These are phyloP conservation scores for Dendrobium catenatum DNA, from an alignment of 106 monocot genomes.

Conservation along the genomic window DNA sequence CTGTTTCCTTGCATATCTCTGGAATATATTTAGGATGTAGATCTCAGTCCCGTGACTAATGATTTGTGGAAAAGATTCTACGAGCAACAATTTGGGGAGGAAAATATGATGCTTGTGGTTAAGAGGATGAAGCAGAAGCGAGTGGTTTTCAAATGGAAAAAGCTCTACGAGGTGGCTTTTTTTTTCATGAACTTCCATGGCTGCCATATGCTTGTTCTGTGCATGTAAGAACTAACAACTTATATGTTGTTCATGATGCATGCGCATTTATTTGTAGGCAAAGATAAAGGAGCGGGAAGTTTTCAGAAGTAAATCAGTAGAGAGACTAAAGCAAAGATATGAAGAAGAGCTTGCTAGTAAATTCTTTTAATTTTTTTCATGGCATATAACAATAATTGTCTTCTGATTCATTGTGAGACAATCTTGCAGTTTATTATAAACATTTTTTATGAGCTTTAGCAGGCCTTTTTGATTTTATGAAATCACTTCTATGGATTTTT, in stretches of 20 bases:
- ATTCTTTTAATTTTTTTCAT: slow-evolving; percentile 13
- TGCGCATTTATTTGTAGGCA: slow-evolving; percentile 31
- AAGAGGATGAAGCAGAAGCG: slow-evolving; percentile 57
- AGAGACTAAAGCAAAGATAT: slow-evolving; percentile 57
- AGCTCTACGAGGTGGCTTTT: slow-evolving; percentile 54
- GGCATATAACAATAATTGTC: background rate
- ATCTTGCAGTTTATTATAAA: background rate
- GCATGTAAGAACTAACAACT: background rate
- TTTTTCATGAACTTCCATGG: background rate
- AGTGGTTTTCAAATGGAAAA: slow-evolving; percentile 57
- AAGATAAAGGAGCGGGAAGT: slow-evolving; percentile 58
- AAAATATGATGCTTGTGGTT: slow-evolving; percentile 35
- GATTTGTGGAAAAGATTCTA: slow-evolving; percentile 82
- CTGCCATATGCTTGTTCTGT: background rate
- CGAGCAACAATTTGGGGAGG: slow-evolving; percentile 57
- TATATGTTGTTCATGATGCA: slow-evolving; percentile 1
- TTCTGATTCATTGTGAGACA: background rate
- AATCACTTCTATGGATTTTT: too few relatives aligned
- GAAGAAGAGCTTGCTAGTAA: slow-evolving; percentile 62
- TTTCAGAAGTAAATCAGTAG: slow-evolving; percentile 28
- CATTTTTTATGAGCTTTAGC: background rate
- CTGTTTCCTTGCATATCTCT: background rate
- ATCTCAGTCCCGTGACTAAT: slow-evolving; percentile 78
- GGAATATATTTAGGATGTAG: slow-evolving; percentile 41
- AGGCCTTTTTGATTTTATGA: background rate